A percentile compares a stretch with the other conserved stretches of the same genome.
phyloP scores from a whole-genome alignment of 2,329 filamentous ascomycete genomes.

The Ophiocordyceps unilateralis region DNA sequence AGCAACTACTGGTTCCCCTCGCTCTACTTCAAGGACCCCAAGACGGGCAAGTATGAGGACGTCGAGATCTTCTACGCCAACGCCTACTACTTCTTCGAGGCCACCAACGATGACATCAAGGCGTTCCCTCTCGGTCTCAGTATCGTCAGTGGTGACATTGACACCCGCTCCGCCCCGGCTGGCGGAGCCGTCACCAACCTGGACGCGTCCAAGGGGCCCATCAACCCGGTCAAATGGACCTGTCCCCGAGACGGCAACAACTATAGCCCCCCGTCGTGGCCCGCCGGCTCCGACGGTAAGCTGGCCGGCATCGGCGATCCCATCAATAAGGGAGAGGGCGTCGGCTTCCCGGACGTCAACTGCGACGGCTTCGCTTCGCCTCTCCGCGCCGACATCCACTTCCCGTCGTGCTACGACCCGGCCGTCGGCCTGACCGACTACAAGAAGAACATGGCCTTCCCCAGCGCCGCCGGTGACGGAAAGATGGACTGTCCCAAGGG shows the following conservation, averaged over 20 bases:
- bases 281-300: conserved; percentile 33
- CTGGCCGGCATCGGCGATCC: conserved; percentile 37
- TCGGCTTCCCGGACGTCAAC: conserved; percentile 52
- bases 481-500: conserved; percentile 37
- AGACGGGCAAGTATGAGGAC: conserved; percentile 43
- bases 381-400: conserved; percentile 49
- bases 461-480: conserved; percentile 26
- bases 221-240: conserved; percentile 40
- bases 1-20: conserved; percentile 65
- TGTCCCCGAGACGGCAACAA: conserved; percentile 35
- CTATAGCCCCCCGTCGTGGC: conserved; percentile 31
- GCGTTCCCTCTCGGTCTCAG: conserved; percentile 55
- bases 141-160: conserved; percentile 51
- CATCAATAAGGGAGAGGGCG: conserved; percentile 35
- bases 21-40: conserved; percentile 49
- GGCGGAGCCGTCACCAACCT: conserved; percentile 31
- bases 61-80: conserved; percentile 58
- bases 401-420: conserved; percentile 60
- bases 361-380: conserved; percentile 48
- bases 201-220: conserved; percentile 31
- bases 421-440: conserved; percentile 39
- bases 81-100: conserved; percentile 59
- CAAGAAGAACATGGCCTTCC: conserved; percentile 49
- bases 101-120: conserved; percentile 45
- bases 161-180: conserved; percentile 37